These are phyloP conservation scores for Porodaedalea pini DNA, from an alignment of 1,284 basidiomycete genomes.

Conservation along the genomic window DNA sequence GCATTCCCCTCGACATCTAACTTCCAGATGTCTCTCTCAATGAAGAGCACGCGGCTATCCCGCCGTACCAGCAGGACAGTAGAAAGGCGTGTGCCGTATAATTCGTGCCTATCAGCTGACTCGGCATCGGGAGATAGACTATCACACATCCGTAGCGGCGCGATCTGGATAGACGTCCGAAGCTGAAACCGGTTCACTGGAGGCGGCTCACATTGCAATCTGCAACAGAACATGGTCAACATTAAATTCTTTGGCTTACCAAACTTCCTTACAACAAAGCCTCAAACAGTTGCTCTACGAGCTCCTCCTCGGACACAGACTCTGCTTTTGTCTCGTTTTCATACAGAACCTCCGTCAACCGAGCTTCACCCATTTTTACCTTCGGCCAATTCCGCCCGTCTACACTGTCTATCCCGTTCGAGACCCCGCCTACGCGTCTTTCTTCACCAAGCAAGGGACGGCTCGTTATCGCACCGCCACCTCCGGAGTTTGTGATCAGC, in stretches of 20 bases:
- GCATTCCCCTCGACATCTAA: conserved; percentile 2
- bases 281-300: conserved; percentile 56
- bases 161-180: conserved; percentile 15
- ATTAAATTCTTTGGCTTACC: not conserved
- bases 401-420: conserved; percentile 65
- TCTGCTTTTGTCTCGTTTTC: conserved; percentile 29
- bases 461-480: conserved; percentile 51
- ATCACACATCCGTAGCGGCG: conserved; percentile 4
- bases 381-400: conserved; percentile 67
- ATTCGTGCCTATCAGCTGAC: conserved; percentile 15
- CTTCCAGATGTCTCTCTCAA: conserved; percentile 69
- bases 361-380: conserved; percentile 51
- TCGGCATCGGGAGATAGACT: conserved; percentile 3
- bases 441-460: conserved; percentile 50
- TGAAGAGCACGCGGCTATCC: conserved; percentile 57
- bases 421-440: conserved; percentile 52
- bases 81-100: conserved; percentile 70
- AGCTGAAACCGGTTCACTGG: conserved; percentile 10
- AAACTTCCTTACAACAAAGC: conserved; percentile 48
- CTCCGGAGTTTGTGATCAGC: conserved; percentile 66
- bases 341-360: conserved; percentile 41
- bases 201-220: not conserved
- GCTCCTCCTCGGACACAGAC: conserved; percentile 42
- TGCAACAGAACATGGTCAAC: not conserved
- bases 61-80: conserved; percentile 65